These are phyloP conservation scores for Mycena sanguinolenta DNA, from an alignment of 768 basidiomycete species.

Conservation along the genomic window DNA sequence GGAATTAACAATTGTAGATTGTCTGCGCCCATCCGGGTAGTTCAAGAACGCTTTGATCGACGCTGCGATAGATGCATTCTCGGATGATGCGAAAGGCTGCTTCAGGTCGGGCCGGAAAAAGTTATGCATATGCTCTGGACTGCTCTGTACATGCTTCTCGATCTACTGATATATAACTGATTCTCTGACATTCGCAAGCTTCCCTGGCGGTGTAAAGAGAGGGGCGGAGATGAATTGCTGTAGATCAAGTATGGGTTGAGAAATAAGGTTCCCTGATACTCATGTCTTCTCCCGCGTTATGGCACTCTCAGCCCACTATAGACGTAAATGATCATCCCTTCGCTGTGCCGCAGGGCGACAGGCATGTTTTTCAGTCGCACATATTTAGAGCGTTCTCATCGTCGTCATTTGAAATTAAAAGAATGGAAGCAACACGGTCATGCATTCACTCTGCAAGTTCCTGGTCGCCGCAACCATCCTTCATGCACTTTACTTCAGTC, in stretches of 20 bases:
- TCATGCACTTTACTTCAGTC: neutral
- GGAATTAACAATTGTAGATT: conserved; percentile 8
- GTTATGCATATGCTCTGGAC: neutral
- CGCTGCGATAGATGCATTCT: conserved; percentile 35
- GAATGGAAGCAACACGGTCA: neutral
- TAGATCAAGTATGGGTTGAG: neutral
- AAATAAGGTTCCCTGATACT: conserved; percentile 5
- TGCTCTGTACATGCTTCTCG: neutral
- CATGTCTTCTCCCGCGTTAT: conserved; percentile 6
- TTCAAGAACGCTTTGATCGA: conserved; percentile 24
- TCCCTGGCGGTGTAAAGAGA: too few relatives aligned
- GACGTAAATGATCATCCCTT: neutral
- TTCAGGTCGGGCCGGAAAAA: neutral
- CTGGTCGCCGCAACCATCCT: neutral
- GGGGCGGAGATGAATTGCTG: neutral
- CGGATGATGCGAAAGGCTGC: conserved; percentile 11
- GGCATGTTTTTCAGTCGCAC: neutral
- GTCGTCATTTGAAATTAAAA: neutral
- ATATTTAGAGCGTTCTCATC: conserved; percentile 1
- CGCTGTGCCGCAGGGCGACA: neutral
- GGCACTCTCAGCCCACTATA: neutral
- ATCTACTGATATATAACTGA: neutral
- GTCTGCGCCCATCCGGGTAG: conserved; percentile 24
- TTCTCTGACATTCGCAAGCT: neutral
- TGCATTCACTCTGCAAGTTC: neutral